phyloP scores from a whole-genome alignment of 1,284 basidiomycete species.

The Cryptococcus hybrid region DNA sequence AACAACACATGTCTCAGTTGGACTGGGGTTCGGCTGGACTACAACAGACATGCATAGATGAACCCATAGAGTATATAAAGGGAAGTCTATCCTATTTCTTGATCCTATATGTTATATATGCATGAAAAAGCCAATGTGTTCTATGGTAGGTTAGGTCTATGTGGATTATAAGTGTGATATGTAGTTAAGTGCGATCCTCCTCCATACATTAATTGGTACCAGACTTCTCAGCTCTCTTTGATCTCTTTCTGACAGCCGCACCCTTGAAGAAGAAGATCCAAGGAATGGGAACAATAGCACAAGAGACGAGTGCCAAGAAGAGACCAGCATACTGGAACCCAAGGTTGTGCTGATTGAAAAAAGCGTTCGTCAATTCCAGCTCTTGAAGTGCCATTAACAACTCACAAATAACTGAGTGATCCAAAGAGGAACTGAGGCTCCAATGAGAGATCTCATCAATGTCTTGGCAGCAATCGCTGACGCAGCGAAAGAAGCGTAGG shows the following conservation, averaged over 20 bases:
- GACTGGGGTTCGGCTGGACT: no score
- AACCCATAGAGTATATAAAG: no score
- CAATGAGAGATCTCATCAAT: slow-evolving; percentile 51
- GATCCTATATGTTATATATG: no score
- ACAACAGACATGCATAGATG: no score
- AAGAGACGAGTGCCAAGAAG: slow-evolving; percentile 33
- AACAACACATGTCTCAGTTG: no score
- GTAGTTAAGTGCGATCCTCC: no score
- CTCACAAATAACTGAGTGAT: slow-evolving; percentile 30
- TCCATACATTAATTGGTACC: no score
- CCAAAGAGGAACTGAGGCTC: slow-evolving; percentile 46
- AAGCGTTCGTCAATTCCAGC: neutral
- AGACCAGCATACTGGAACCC: slow-evolving; percentile 39
- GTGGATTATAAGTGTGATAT: no score
- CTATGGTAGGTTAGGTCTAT: no score
- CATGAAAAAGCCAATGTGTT: no score
- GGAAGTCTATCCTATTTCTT: no score
- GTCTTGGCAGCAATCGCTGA: slow-evolving; percentile 55
- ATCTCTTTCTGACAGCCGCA: slow-evolving; percentile 7
- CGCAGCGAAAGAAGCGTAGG: slow-evolving; percentile 35
- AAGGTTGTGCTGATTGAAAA: slow-evolving; percentile 21
- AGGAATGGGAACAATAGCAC: slow-evolving; percentile 33
- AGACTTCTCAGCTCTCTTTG: slow-evolving; percentile 4
- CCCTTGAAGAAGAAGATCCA: slow-evolving; percentile 46
- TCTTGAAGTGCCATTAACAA: neutral